Evolutionary conservation across 2,329 filamentous ascomycete genomes (phyloP).

Genomic region (Phialophora macrospora): DNA sequence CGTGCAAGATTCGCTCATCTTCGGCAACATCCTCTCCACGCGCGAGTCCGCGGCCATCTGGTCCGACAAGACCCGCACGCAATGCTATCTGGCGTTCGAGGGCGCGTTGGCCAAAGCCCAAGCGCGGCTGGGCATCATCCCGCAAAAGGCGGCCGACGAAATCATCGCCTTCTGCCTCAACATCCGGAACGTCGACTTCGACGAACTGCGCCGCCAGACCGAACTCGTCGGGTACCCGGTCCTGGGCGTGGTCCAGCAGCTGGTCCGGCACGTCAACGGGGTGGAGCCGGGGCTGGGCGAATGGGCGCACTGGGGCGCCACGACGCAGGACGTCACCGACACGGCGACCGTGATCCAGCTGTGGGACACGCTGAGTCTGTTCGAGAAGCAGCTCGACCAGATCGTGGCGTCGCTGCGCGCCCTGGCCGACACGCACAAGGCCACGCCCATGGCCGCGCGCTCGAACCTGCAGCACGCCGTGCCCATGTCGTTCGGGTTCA

Average conservation of each 20-base stretch:
- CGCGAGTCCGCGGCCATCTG: conserved; percentile 36
- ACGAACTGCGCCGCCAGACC: conserved; percentile 34
- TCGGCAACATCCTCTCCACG: conserved; percentile 38
- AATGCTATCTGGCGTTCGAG: conserved; percentile 38
- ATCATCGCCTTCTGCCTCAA: conserved; percentile 36
- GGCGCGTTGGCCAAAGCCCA: conserved; percentile 36
- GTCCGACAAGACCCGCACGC: conserved; percentile 37
- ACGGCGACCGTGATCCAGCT: conserved; percentile 38
- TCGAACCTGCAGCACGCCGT: conserved; percentile 39
- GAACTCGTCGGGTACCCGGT: conserved; percentile 38
- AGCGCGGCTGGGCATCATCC: conserved; percentile 37
- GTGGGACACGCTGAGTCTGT: conserved; percentile 36
- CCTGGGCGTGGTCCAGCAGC: conserved; percentile 37
- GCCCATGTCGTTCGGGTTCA: conserved; percentile 38
- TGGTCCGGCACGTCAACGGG: conserved; percentile 35
- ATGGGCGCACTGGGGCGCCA: conserved; percentile 39
- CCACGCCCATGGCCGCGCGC: conserved; percentile 37
- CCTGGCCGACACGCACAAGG: conserved; percentile 30
- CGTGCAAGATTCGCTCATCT: conserved; percentile 38
- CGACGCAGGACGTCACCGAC: conserved; percentile 39
- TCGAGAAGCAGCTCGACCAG: conserved; percentile 29
- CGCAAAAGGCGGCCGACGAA: conserved; percentile 34
- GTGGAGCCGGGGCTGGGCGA: conserved; percentile 34
- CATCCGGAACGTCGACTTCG: conserved; percentile 35
- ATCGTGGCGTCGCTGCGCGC: conserved; percentile 30